A percentile compares a stretch with the other conserved stretches of the same genome.
These are phyloP conservation scores for Calonectria pteridis DNA, from an alignment of 2,329 filamentous ascomycete genomes.

Conservation along the genomic window DNA sequence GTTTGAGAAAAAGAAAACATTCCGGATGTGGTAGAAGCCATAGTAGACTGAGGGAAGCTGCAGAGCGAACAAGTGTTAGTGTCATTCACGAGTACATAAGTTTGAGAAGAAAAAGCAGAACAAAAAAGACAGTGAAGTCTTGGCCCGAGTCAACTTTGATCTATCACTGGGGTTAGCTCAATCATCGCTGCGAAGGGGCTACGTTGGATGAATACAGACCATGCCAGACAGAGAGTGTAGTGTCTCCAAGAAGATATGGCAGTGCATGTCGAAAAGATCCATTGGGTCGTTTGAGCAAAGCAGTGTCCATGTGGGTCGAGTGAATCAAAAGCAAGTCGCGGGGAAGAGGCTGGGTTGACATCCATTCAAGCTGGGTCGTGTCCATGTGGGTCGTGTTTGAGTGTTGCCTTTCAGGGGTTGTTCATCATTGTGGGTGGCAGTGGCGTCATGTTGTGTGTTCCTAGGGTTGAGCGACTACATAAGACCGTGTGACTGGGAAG, in stretches of 20 bases:
- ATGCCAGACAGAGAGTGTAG: conserved; percentile 36
- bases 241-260: conserved; percentile 32
- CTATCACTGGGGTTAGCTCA: conserved; percentile 52
- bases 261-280: conserved; percentile 32
- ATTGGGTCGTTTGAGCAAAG: background rate
- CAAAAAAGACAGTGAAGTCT: conserved; percentile 44
- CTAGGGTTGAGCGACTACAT: conserved; percentile 1
- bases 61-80: conserved; percentile 71
- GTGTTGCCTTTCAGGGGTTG: background rate
- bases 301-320: background rate
- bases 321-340: background rate
- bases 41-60: conserved; percentile 66
- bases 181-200: conserved; percentile 31
- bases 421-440: background rate
- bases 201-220: conserved; percentile 41
- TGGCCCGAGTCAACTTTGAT: conserved; percentile 69
- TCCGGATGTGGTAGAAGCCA: conserved; percentile 62
- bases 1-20: conserved; percentile 71
- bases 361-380: conserved; percentile 3
- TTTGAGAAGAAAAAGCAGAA: conserved; percentile 45
- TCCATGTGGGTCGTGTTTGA: background rate
- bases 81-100: conserved; percentile 61
- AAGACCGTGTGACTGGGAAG: background rate
- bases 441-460: background rate
- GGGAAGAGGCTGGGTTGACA: no score